Conservation (phyloP, 805 yeast species). For the Yarrowia phangngaensis region DNA sequence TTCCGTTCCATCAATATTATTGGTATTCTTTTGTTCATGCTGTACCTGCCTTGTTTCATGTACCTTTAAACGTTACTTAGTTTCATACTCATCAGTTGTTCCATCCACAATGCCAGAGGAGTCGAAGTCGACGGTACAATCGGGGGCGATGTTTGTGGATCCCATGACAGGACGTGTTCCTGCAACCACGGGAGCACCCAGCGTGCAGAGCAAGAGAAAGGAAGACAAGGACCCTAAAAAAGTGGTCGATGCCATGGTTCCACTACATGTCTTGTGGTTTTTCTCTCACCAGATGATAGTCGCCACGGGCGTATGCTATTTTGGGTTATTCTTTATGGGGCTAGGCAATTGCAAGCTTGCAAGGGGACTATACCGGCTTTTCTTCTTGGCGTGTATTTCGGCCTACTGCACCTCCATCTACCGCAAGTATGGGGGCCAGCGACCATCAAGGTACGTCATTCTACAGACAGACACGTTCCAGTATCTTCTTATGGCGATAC, state of each 20-base stretch:
- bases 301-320: constrained; percentile 8
- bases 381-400: constrained; percentile 48
- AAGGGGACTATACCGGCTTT: constrained; percentile 47
- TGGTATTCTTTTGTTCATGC: no score
- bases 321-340: not conserved
- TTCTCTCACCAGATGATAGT: constrained; percentile 23
- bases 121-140: not conserved
- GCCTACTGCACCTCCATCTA: constrained; percentile 13
- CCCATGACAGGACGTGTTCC: constrained; percentile 24
- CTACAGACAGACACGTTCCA: constrained; percentile 24
- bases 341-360: constrained; percentile 18
- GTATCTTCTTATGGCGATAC: constrained; percentile 8
- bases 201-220: not conserved
- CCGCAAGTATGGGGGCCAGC: constrained; percentile 25
- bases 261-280: constrained; percentile 18
- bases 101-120: constrained; percentile 10
- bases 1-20: no score
- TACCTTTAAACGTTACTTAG: not conserved
- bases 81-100: not conserved
- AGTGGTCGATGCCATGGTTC: constrained; percentile 15
- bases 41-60: not conserved
- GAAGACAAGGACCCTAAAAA: constrained; percentile 9
- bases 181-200: constrained; percentile 18
- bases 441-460: constrained; percentile 19
- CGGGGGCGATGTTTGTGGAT: constrained; percentile 24